phyloP scores from a whole-genome alignment of 78 protist species.

The Dictyostelium capitatum region DNA sequence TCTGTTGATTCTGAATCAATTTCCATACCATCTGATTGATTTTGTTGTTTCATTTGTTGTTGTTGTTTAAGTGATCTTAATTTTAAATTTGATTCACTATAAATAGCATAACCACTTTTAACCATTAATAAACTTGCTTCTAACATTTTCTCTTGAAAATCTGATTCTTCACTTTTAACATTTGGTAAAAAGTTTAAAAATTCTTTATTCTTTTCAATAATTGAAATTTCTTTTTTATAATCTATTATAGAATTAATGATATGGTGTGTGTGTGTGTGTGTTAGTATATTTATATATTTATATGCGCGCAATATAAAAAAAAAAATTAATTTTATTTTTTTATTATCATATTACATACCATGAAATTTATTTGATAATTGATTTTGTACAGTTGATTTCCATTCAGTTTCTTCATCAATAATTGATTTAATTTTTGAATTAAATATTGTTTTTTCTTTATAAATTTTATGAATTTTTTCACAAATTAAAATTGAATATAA shows the following conservation, averaged over 20 bases:
- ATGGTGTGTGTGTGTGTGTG: too few relatives aligned
- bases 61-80: neutral
- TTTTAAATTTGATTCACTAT: neutral
- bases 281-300: neutral
- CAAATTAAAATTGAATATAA: neutral
- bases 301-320: too few relatives aligned
- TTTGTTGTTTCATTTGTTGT: neutral
- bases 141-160: neutral
- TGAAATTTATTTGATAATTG: neutral
- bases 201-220: neutral
- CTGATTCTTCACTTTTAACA: neutral
- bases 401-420: neutral
- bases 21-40: neutral
- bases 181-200: neutral
- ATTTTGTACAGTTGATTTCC: neutral
- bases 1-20: neutral
- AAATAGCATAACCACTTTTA: neutral
- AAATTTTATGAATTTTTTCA: slow-evolving; percentile 7
- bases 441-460: neutral
- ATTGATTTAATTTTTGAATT: neutral
- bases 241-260: too few relatives aligned
- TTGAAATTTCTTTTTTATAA: neutral
- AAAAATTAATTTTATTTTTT: too few relatives aligned
- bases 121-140: slow-evolving; percentile 20
- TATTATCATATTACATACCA: neutral